A percentile compares a stretch with the other conserved stretches of the same genome.
These are phyloP conservation scores for Trichoderma sp. DNA, from an alignment of 2,329 filamentous ascomycete species.

Conservation along the genomic window DNA sequence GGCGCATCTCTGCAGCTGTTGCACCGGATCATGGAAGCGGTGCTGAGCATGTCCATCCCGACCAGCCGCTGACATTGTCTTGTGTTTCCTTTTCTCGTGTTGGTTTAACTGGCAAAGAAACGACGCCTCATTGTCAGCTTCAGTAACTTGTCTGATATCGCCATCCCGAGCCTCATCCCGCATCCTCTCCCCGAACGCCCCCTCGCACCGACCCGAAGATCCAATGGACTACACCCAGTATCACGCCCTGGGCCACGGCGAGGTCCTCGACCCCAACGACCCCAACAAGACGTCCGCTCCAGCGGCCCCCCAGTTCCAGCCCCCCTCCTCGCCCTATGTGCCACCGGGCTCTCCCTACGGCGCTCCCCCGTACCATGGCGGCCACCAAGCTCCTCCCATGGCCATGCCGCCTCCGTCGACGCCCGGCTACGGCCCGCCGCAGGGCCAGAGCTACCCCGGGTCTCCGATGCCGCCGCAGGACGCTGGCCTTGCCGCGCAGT, in stretches of 20 bases:
- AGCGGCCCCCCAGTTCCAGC: conserved; percentile 58
- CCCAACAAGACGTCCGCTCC: conserved; percentile 55
- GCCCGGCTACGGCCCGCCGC: conserved; percentile 36
- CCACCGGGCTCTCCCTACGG: conserved; percentile 45
- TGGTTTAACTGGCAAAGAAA: background rate
- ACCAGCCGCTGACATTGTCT: background rate
- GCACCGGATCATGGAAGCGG: conserved; percentile 30
- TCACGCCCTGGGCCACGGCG: conserved; percentile 59
- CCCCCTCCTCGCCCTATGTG: conserved; percentile 58
- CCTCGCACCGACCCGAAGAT: conserved; percentile 23
- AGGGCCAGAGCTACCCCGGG: conserved; percentile 37
- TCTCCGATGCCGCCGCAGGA: conserved; percentile 46
- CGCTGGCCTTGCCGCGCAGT: conserved; percentile 66
- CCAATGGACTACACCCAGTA: conserved; percentile 62
- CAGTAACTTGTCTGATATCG: conserved; percentile 36
- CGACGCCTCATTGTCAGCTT: conserved; percentile 27
- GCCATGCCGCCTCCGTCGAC: conserved; percentile 40
- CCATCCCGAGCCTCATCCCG: background rate
- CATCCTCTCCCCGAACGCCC: background rate
- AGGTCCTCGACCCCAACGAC: conserved; percentile 58
- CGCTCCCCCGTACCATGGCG: conserved; percentile 34
- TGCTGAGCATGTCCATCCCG: conserved; percentile 24
- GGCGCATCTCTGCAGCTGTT: background rate
- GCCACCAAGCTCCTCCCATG: conserved; percentile 30
- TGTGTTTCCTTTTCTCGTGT: conserved; percentile 12